Conservation (phyloP, 371 early-diverging fungal genomes). For the Apophysomyces sp. region DNA sequence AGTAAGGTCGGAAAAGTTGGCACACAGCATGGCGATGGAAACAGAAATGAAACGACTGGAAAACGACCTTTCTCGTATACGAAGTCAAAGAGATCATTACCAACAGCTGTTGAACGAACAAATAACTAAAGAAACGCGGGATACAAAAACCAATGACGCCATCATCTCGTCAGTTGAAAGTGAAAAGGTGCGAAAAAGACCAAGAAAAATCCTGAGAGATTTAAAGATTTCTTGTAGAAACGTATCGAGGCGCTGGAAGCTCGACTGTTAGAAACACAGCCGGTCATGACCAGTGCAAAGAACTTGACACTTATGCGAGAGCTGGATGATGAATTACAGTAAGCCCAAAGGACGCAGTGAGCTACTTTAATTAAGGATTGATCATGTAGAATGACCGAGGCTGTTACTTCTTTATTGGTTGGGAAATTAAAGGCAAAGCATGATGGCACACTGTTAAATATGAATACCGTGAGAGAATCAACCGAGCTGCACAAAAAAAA, state of each 20-base stretch:
- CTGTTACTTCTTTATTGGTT: neutral
- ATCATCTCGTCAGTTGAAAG: constrained; percentile 23
- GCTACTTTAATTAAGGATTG: neutral
- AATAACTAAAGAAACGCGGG: constrained; percentile 17
- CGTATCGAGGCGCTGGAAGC: neutral
- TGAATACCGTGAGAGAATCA: neutral
- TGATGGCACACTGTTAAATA: neutral
- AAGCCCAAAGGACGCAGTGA: neutral
- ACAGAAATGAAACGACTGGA: constrained; percentile 73
- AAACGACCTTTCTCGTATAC: constrained; percentile 74
- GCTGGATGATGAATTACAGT: neutral
- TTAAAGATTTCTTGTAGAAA: neutral
- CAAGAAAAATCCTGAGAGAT: constrained; percentile 7
- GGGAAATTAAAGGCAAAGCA: neutral
- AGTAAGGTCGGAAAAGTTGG: constrained; percentile 24
- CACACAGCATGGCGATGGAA: constrained; percentile 47
- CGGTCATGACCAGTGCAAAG: neutral
- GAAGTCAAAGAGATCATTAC: constrained; percentile 61
- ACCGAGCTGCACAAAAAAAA: neutral
- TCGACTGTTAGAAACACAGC: neutral
- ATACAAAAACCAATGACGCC: constrained; percentile 18
- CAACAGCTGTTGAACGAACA: constrained; percentile 25
- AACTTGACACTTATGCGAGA: neutral
- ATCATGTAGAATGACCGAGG: neutral
- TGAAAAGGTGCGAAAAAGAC: constrained; percentile 26